Evolutionary conservation across 495 filamentous ascomycete species (phyloP), one percentile per base, ranked within the genome.

Genomic region (Elasticomyces elasticus): DNA sequence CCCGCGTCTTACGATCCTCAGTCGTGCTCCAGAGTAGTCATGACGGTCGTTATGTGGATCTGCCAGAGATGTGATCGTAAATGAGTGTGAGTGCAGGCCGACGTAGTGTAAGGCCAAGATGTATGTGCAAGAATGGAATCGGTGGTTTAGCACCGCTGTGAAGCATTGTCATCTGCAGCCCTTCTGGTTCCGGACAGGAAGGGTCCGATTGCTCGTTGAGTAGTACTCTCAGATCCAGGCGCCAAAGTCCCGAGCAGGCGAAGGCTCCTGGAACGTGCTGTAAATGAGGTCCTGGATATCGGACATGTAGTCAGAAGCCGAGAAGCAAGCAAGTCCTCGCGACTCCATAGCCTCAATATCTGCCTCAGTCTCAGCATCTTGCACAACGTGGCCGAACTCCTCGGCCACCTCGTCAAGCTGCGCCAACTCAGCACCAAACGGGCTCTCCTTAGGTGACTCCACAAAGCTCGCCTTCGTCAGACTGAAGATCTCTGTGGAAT

Each of bases 351-450:
- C 56, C 10, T 59, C 46, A n/a, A 79, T 65, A 46, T 83, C 79
- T 45, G 81, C 66, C 47, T 77, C 75, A 49, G 77, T 71, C 63
- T 78, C 75, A 50, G 75, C 62, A 38, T 66, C 62, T 44, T 54
- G 60, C 20, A 64, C 61, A 0, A 68, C 66, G 1, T 72, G 75
- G 15, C 86, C 85, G 54, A 86, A 87, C 64, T 95, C 89, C 69
- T 96, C 92, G 0, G 84, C 90, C 11, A 97, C 77, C 69, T 89
- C 86, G 43, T 82, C 76, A 3, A 87, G 77, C 64, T 87, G 79
- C 28, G 82, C 82, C 35, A 90, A 72, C 66, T 89, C 86, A n/a
- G 76, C 74, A 5, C 81, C 85, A 62, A 87, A 87, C 11, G 83
- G 83, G 55, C 65, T 67, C 25, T 55, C 40, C 43, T 51, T 49